Conservation (phyloP, 331 rosid genomes). For the Quercus phellos region DNA sequence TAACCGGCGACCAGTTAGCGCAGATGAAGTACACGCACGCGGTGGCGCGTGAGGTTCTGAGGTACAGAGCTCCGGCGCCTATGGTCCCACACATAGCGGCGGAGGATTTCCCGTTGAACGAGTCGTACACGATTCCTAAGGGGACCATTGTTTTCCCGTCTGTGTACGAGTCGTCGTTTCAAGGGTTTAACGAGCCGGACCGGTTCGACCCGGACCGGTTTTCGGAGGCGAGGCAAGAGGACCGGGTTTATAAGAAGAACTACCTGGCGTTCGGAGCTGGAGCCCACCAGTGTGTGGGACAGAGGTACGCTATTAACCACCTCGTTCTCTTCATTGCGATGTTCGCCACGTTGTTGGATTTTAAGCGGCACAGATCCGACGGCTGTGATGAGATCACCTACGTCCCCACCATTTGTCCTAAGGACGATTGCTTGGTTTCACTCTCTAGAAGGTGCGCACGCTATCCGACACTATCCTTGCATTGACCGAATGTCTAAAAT, state of each 20-base stretch:
- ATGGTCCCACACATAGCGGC: slow-evolving; percentile 78
- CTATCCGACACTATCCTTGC: slow-evolving; percentile 34
- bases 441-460: slow-evolving; percentile 46
- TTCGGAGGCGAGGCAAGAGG: slow-evolving; percentile 66
- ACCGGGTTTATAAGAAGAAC: slow-evolving; percentile 55
- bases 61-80: slow-evolving; percentile 73
- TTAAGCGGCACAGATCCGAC: slow-evolving; percentile 61
- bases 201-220: slow-evolving; percentile 86
- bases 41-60: slow-evolving; percentile 88
- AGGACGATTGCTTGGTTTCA: slow-evolving; percentile 72
- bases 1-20: slow-evolving; percentile 53
- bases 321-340: slow-evolving; percentile 78
- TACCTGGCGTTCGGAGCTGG: slow-evolving; percentile 87
- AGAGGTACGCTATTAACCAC: slow-evolving; percentile 80
- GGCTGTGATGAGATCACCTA: slow-evolving; percentile 77
- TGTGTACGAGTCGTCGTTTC: slow-evolving; percentile 64
- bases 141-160: slow-evolving; percentile 88
- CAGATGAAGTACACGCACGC: slow-evolving; percentile 74
- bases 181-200: slow-evolving; percentile 71
- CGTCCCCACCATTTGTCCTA: slow-evolving; percentile 79
- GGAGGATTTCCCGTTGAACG: slow-evolving; percentile 53
- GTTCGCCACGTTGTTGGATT: slow-evolving; percentile 66
- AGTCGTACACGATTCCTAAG: slow-evolving; percentile 53
- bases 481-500: not conserved
- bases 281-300: slow-evolving; percentile 90